Conservation (phyloP, 176 grass and related monocot genomes). For the Carex littledalei region DNA sequence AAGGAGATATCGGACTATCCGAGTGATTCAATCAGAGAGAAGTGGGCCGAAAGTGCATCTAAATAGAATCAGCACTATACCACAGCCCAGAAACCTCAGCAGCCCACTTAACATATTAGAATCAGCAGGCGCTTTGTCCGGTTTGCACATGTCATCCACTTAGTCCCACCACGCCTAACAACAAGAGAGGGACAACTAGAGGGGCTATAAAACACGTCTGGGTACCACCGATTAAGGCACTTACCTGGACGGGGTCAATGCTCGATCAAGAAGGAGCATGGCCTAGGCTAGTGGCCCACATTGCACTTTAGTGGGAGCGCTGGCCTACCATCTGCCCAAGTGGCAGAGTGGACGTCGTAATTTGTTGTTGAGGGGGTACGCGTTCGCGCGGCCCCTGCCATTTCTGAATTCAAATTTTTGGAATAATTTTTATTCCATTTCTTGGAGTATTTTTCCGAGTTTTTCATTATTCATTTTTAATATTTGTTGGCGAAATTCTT, state of each 20-base stretch:
- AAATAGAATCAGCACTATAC: background rate
- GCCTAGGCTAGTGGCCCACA: constrained; percentile 30
- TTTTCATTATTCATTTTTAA: too few relatives aligned
- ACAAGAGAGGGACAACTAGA: background rate
- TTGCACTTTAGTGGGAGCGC: constrained; percentile 23
- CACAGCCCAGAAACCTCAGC: background rate
- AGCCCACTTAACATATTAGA: background rate
- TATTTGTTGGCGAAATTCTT: too few relatives aligned
- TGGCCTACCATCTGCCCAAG: constrained; percentile 42
- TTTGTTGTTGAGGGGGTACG: constrained; percentile 56
- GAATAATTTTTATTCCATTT: too few relatives aligned
- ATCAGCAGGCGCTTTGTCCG: background rate
- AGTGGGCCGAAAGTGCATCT: background rate
- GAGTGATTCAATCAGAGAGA: background rate
- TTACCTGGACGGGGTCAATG: constrained; percentile 44
- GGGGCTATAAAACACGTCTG: background rate
- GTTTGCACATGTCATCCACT: background rate
- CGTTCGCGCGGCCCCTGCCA: constrained; percentile 64
- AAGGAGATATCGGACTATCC: too few relatives aligned
- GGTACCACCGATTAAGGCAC: background rate
- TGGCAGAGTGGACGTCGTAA: constrained; percentile 38
- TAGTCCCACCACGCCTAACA: background rate
- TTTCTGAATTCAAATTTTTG: rapidly evolving
- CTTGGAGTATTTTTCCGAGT: too few relatives aligned
- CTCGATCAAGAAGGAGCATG: constrained; percentile 27